Conservation (phyloP, 495 filamentous ascomycete species). For the Glarea lozoyensis region DNA sequence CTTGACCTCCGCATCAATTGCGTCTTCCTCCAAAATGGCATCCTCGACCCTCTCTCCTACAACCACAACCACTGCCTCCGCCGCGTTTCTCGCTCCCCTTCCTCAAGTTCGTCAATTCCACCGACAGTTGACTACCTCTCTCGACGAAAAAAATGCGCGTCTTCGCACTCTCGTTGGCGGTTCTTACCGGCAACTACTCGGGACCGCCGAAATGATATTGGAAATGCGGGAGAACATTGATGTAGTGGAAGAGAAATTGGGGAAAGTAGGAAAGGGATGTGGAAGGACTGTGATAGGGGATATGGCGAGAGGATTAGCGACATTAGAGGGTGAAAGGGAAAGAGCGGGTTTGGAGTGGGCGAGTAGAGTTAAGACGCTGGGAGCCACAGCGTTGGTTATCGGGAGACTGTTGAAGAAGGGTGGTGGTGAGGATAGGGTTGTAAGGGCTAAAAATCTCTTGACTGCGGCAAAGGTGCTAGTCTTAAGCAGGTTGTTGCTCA, state of each 20-base stretch:
- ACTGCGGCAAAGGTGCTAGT: slow-evolving; percentile 75
- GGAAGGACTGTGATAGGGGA: slow-evolving; percentile 62
- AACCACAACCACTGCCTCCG: slow-evolving; percentile 11
- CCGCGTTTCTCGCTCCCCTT: slow-evolving; percentile 28
- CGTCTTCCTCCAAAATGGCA: slow-evolving; percentile 9
- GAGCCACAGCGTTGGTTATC: slow-evolving; percentile 30
- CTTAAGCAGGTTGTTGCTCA: slow-evolving; percentile 60
- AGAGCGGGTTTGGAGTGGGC: slow-evolving; percentile 13
- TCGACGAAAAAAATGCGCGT: slow-evolving; percentile 77
- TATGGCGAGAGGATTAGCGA: slow-evolving; percentile 53
- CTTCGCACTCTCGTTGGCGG: slow-evolving; percentile 88
- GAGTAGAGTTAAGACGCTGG: slow-evolving; percentile 33
- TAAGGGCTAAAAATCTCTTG: slow-evolving; percentile 43
- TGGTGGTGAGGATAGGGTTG: slow-evolving; percentile 26
- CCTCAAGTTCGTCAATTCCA: slow-evolving; percentile 56
- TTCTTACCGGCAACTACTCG: slow-evolving; percentile 85
- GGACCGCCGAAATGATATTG: slow-evolving; percentile 87
- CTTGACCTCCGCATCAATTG: background rate
- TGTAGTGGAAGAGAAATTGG: slow-evolving; percentile 58
- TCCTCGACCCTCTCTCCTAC: slow-evolving; percentile 15
- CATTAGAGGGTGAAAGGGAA: slow-evolving; percentile 45
- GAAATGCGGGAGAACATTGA: slow-evolving; percentile 76
- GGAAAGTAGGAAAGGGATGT: slow-evolving; percentile 66
- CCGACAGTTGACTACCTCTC: slow-evolving; percentile 39
- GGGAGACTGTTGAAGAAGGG: slow-evolving; percentile 23